These are phyloP conservation scores for Clavispora phyllophila DNA, from an alignment of 805 yeast species.

Conservation along the genomic window DNA sequence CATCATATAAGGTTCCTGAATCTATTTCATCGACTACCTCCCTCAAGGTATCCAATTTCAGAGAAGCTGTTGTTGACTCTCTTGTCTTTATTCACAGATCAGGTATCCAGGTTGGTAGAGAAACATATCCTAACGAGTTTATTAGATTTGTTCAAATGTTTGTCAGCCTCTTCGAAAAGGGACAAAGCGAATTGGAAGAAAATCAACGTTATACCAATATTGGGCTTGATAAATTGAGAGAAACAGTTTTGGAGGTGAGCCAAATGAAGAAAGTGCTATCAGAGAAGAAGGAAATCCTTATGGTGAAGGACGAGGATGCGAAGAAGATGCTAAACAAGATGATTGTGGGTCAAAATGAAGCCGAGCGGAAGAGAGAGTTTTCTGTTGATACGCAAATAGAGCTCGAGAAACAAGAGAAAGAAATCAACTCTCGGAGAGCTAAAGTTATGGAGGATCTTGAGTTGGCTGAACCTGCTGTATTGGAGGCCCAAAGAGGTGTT, in stretches of 20 bases:
- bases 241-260: slow-evolving; percentile 69
- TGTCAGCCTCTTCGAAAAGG: slow-evolving; percentile 33
- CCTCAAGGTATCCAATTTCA: slow-evolving; percentile 18
- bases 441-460: slow-evolving; percentile 62
- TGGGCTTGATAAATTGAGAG: slow-evolving; percentile 73
- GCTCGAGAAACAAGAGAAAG: slow-evolving; percentile 59
- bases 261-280: slow-evolving; percentile 52
- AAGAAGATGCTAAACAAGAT: slow-evolving; percentile 64
- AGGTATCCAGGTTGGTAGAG: slow-evolving; percentile 7
- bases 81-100: slow-evolving; percentile 44
- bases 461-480: slow-evolving; percentile 76
- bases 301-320: slow-evolving; percentile 62
- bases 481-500: slow-evolving; percentile 86
- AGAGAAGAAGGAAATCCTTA: slow-evolving; percentile 45
- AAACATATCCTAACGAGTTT: slow-evolving; percentile 50
- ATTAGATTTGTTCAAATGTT: slow-evolving; percentile 48
- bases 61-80: slow-evolving; percentile 45
- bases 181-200: slow-evolving; percentile 50
- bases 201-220: slow-evolving; percentile 65
- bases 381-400: slow-evolving; percentile 71
- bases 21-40: slow-evolving; percentile 10
- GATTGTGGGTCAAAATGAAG: slow-evolving; percentile 83
- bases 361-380: slow-evolving; percentile 85
- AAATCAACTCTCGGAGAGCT: slow-evolving; percentile 49
- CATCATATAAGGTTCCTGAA: slow-evolving; percentile 34